These are phyloP conservation scores for Linum lewisii DNA, from an alignment of 345 rosid genomes.

Conservation along the genomic window DNA sequence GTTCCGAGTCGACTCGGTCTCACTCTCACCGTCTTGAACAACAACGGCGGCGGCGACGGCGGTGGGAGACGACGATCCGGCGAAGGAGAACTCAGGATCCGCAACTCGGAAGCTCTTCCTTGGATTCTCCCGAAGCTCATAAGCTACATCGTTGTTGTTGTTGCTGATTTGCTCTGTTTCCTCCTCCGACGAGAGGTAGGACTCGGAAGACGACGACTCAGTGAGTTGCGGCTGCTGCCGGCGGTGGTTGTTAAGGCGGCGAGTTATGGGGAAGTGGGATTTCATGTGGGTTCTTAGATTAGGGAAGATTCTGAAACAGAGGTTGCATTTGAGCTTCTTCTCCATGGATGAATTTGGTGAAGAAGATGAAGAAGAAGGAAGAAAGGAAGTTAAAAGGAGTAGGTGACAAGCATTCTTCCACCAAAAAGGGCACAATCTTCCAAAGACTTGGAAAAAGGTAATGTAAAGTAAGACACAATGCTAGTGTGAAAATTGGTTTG, in stretches of 20 bases:
- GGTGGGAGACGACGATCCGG: constrained; percentile 37
- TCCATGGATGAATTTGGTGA: background rate
- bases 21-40: no score
- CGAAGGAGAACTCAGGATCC: constrained; percentile 51
- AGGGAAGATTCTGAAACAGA: constrained; percentile 55
- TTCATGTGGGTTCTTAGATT: constrained; percentile 83
- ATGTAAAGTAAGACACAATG: no score
- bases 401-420: constrained; percentile 74
- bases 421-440: constrained; percentile 18
- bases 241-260: constrained; percentile 27
- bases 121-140: constrained; percentile 47
- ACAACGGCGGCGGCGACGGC: constrained; percentile 52
- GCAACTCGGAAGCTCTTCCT: constrained; percentile 44
- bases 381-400: constrained; percentile 44
- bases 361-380: constrained; percentile 10
- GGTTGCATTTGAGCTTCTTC: constrained; percentile 68
- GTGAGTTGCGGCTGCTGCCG: constrained; percentile 6
- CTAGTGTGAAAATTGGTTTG: no score
- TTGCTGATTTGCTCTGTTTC: background rate
- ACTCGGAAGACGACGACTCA: constrained; percentile 33
- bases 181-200: constrained; percentile 39
- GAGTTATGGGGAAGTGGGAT: constrained; percentile 63
- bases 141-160: constrained; percentile 12
- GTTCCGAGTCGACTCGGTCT: constrained; percentile 66
- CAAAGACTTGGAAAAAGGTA: no score